phyloP scores from a whole-genome alignment of 2,329 filamentous ascomycete genomes.

The Aphanocladium album region DNA sequence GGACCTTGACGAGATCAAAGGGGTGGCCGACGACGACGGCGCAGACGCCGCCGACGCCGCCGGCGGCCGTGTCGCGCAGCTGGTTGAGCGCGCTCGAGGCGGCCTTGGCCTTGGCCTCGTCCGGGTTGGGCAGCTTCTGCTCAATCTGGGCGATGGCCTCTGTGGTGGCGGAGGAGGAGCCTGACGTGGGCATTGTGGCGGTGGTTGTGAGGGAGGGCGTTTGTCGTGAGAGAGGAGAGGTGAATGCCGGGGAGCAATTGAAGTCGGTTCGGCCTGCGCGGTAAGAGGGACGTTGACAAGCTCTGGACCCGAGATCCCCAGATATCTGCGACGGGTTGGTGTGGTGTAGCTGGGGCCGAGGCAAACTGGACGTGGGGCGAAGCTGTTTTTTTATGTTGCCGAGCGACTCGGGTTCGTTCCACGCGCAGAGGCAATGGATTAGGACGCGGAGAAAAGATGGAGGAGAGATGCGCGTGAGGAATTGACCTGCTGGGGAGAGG shows the following conservation, averaged over 20 bases:
- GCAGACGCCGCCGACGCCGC: slow-evolving; percentile 89
- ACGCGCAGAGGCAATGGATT: neutral
- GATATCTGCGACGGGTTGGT: too few species aligned
- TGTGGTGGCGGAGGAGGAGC: slow-evolving; percentile 15
- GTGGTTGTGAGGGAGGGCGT: neutral
- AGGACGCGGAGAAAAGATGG: neutral
- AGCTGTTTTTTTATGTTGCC: neutral
- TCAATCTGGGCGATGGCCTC: slow-evolving; percentile 38
- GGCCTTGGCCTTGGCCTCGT: slow-evolving; percentile 32
- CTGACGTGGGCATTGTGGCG: slow-evolving; percentile 18
- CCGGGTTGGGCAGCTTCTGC: slow-evolving; percentile 34
- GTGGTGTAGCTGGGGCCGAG: neutral
- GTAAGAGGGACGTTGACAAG: neutral
- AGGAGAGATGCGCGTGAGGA: neutral
- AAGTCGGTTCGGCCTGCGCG: neutral
- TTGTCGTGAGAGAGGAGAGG: neutral
- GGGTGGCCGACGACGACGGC: slow-evolving; percentile 93
- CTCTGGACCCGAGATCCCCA: neutral
- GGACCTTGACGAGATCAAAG: slow-evolving; percentile 96
- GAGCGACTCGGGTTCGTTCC: neutral
- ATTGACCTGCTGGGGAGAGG: neutral
- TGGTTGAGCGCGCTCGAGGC: slow-evolving; percentile 40
- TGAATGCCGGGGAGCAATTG: neutral
- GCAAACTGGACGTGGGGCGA: neutral
- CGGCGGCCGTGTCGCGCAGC: slow-evolving; percentile 78